Base-by-base conservation (phyloP, 1,284 basidiomycete species). In the Trametes hirsuta region DNA sequence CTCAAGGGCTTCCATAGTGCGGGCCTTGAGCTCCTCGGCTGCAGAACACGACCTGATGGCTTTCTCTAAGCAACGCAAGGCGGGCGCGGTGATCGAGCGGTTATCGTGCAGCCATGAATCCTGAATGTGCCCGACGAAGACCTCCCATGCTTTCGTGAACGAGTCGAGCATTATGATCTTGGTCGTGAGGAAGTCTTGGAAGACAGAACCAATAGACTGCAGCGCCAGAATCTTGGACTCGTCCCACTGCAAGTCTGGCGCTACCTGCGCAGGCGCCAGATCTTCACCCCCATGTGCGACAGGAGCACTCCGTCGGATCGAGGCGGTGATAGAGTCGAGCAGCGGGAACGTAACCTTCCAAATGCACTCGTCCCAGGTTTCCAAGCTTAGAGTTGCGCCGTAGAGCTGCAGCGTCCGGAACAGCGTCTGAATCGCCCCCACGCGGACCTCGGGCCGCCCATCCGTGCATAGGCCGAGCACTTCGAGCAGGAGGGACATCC, bases 331-430 rank as follows among this genome's bases (percentile, higher is more conserved):
- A 4, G 86, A 79, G 44, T 95, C 91, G 49, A 98, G 76, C 1
- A 99, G 79, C 1, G 96, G 95, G 73, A 97, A 95, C 10, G 94
- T 86, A 52, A 98, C 85, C 68, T 92, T 89, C 89, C 91, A 93
- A 25, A 96, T 81, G 64, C 93, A 93, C 54, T 92, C 84, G 50
- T 91, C 86, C 97, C 97, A 99, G 0, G 91, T 92, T 4, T 85
- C 84, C 22, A 84, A 71, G 65, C 87, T 88, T 47, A 98, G 79
- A 2, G 89, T 91, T 10, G 86, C 85, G 4, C 95, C 96, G 72
- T 98, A 98, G 18, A 98, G 82, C 73, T 97, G 94, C 74, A 98
- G 84, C 0, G 95, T 94, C 45, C 95, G 84, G 79, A 98, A 99
- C 55, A 99, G 76, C 2, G 95, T 98, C 74, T 97, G 94, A 59